Evolutionary conservation across 2,329 filamentous ascomycete species (phyloP).

Genomic region (Parasarocladium wereldwijsianum): DNA sequence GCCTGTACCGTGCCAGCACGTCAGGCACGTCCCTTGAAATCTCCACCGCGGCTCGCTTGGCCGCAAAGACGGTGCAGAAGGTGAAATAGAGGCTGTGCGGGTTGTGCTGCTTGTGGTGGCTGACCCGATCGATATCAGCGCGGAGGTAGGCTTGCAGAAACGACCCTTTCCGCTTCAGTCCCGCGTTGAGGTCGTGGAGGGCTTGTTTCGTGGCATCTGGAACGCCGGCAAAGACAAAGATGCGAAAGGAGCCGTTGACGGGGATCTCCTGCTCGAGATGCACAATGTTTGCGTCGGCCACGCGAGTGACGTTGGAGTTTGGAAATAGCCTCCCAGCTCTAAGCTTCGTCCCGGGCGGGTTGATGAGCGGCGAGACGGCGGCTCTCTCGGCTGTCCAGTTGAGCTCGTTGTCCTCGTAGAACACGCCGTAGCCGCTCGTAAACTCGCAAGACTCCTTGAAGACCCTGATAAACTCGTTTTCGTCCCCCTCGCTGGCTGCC

Average conservation of each 20-base stretch:
- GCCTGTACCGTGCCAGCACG: conserved; percentile 58
- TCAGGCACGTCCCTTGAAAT: conserved; percentile 56
- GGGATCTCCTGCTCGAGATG: conserved; percentile 84
- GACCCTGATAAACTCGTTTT: conserved; percentile 73
- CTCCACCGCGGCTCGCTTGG: conserved; percentile 53
- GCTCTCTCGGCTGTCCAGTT: conserved; percentile 70
- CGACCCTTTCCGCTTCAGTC: conserved; percentile 49
- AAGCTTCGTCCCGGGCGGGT: conserved; percentile 49
- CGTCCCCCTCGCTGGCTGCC: conserved; percentile 23
- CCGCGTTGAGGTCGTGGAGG: conserved; percentile 52
- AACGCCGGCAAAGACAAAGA: conserved; percentile 74
- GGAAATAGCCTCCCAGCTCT: conserved; percentile 62
- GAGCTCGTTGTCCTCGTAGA: conserved; percentile 66
- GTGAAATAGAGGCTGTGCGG: conserved; percentile 76
- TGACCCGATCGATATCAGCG: conserved; percentile 44
- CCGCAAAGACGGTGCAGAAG: conserved; percentile 60
- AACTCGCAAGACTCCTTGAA: conserved; percentile 91
- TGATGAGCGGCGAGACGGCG: conserved; percentile 55
- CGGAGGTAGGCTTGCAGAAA: conserved; percentile 58
- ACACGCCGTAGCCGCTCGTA: conserved; percentile 82
- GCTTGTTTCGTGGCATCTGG: conserved; percentile 44
- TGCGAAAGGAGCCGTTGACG: conserved; percentile 72
- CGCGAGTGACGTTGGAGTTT: conserved; percentile 69
- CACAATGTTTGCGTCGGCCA: conserved; percentile 79
- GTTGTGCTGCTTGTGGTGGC: conserved; percentile 69